These are phyloP conservation scores for Rutstroemia sp. DNA, from an alignment of 2,329 filamentous ascomycete genomes.

Conservation along the genomic window DNA sequence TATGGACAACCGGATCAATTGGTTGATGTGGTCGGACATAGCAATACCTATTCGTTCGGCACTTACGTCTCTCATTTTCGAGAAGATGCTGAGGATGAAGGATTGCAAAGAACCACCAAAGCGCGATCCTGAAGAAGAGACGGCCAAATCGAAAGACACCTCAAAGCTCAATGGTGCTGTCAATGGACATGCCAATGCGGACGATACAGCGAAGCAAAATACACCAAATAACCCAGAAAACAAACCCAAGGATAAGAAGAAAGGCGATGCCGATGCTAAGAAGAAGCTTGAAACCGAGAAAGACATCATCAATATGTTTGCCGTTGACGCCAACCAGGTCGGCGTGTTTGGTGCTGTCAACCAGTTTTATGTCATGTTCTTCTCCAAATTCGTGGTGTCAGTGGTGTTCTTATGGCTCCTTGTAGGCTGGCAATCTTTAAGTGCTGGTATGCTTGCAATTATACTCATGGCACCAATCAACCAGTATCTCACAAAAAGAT, in stretches of 20 bases:
- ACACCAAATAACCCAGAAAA: neutral
- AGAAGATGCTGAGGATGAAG: slow-evolving; percentile 67
- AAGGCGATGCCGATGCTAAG: neutral
- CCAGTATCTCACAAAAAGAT: slow-evolving; percentile 53
- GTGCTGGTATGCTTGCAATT: slow-evolving; percentile 57
- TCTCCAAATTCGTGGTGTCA: slow-evolving; percentile 55
- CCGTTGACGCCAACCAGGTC: slow-evolving; percentile 61
- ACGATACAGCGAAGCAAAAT: neutral
- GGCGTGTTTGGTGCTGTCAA: slow-evolving; percentile 57
- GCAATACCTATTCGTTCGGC: slow-evolving; percentile 53
- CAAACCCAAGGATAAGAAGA: slow-evolving; percentile 1
- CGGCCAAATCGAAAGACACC: slow-evolving; percentile 2
- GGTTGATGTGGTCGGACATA: slow-evolving; percentile 17
- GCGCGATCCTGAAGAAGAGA: slow-evolving; percentile 6
- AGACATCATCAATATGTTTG: slow-evolving; percentile 66
- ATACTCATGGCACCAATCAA: slow-evolving; percentile 59
- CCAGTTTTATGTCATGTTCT: slow-evolving; percentile 52
- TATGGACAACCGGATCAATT: slow-evolving; percentile 17
- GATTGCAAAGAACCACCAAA: slow-evolving; percentile 47
- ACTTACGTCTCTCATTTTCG: slow-evolving; percentile 63
- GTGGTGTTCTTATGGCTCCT: slow-evolving; percentile 58
- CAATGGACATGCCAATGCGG: neutral
- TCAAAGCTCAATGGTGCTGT: neutral
- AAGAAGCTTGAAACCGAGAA: slow-evolving; percentile 47
- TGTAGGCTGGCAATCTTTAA: slow-evolving; percentile 61